Conservation (phyloP, 2,329 filamentous ascomycete species). For the Penicillium polonicum region DNA sequence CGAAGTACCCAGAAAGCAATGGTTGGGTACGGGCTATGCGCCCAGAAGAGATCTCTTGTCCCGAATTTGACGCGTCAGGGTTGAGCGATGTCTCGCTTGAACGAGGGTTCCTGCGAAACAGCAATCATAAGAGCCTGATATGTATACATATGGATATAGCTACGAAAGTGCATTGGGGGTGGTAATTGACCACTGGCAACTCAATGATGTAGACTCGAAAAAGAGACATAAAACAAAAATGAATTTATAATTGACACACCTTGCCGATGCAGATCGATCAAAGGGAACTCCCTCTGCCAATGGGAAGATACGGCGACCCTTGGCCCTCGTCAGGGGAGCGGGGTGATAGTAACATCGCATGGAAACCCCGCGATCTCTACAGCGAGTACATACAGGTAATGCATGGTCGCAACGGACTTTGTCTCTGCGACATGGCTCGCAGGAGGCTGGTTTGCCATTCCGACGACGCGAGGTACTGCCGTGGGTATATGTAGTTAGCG, state of each 20-base stretch:
- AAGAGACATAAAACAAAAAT: background rate
- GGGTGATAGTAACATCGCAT: constrained; percentile 34
- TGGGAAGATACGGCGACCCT: constrained; percentile 10
- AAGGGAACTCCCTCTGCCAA: constrained; percentile 14
- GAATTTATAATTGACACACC: constrained; percentile 6
- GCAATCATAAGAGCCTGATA: background rate
- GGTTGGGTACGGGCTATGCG: constrained; percentile 12
- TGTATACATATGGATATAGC: background rate
- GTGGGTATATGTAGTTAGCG: background rate
- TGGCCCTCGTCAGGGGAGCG: constrained; percentile 30
- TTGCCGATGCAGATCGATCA: constrained; percentile 9
- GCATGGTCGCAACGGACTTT: constrained; percentile 37
- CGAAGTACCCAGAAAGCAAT: constrained; percentile 32
- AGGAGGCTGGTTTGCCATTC: constrained; percentile 34
- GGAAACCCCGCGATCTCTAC: constrained; percentile 23
- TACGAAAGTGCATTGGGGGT: background rate
- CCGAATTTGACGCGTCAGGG: background rate
- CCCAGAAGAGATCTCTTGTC: constrained; percentile 4
- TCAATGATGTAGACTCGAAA: background rate
- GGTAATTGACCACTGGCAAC: background rate
- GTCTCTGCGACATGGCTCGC: constrained; percentile 34
- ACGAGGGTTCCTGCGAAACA: constrained; percentile 1
- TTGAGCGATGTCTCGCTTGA: constrained; percentile 3
- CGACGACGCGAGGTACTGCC: constrained; percentile 25
- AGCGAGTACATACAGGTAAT: constrained; percentile 29